These are phyloP conservation scores for Flaveria sonorensis DNA, from an alignment of 129 eudicot species.

Conservation along the genomic window DNA sequence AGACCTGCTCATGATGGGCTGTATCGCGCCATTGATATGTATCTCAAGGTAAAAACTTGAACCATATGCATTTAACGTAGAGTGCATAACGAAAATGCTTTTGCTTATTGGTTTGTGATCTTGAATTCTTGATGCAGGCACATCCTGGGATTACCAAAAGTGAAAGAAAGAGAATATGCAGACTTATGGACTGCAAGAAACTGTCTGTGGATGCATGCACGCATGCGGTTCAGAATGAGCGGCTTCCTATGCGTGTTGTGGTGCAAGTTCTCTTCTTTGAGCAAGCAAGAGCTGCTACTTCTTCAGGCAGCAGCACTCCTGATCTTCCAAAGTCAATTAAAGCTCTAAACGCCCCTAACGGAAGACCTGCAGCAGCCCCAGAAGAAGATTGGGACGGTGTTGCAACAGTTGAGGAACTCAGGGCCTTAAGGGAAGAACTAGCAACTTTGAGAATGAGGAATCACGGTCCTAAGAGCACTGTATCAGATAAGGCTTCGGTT, in stretches of 20 bases:
- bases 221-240: conserved; percentile 98
- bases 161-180: conserved; percentile 86
- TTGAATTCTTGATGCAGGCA: conserved; percentile 45
- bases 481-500: conserved; percentile 54
- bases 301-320: conserved; percentile 96
- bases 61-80: neutral
- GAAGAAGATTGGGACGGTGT: conserved; percentile 97
- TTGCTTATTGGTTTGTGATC: neutral
- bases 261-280: conserved; percentile 95
- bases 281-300: conserved; percentile 87
- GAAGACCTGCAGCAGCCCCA: conserved; percentile 65
- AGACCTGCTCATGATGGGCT: conserved; percentile 83
- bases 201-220: conserved; percentile 92
- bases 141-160: conserved; percentile 92
- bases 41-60: conserved; percentile 62
- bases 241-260: conserved; percentile 82
- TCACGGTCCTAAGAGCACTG: conserved; percentile 37
- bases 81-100: neutral
- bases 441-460: conserved; percentile 63
- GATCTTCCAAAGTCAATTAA: conserved; percentile 81
- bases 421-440: conserved; percentile 81
- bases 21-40: conserved; percentile 88
- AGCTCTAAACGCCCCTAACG: conserved; percentile 67
- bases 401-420: conserved; percentile 84
- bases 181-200: conserved; percentile 93